Evolutionary conservation across 352 stramenopile genomes (phyloP).

Genomic region (Phytopythium cucurbitacearum): DNA sequence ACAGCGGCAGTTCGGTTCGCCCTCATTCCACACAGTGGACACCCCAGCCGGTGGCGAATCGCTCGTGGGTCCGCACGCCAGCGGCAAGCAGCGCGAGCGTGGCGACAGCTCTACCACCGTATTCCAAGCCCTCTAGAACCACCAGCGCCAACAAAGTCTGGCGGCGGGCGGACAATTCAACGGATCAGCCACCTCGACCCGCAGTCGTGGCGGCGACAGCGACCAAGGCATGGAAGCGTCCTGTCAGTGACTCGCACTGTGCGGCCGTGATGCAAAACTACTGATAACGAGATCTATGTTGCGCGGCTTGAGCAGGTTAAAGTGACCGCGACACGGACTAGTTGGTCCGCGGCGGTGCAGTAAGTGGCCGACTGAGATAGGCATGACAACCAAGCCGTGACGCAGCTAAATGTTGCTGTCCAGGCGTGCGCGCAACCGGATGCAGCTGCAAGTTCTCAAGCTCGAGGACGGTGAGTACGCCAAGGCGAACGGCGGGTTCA

Average conservation of each 20-base stretch:
- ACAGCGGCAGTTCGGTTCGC: neutral
- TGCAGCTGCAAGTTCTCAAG: slow-evolving; percentile 47
- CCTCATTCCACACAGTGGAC: neutral
- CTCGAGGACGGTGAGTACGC: slow-evolving; percentile 69
- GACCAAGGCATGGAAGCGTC: slow-evolving; percentile 26
- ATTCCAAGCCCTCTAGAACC: slow-evolving; percentile 1
- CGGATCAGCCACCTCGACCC: neutral
- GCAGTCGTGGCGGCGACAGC: neutral
- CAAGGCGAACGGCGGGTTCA: slow-evolving; percentile 72
- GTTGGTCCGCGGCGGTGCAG: slow-evolving; percentile 4
- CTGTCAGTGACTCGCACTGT: slow-evolving; percentile 11
- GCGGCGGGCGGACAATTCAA: slow-evolving; percentile 20
- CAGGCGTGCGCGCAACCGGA: slow-evolving; percentile 31
- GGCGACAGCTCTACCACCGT: neutral
- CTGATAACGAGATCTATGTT: neutral
- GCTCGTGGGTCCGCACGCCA: slow-evolving; percentile 37
- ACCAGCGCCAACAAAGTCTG: slow-evolving; percentile 59
- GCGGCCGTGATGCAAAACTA: slow-evolving; percentile 5
- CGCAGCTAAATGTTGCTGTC: neutral
- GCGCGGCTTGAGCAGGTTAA: slow-evolving; percentile 15
- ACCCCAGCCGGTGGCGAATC: slow-evolving; percentile 17
- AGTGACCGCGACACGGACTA: slow-evolving; percentile 14
- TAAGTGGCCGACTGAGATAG: slow-evolving; percentile 5
- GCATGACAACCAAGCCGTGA: neutral
- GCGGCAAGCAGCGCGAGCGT: neutral